Base-by-base conservation (phyloP, 1,284 basidiomycete genomes). In the Flammula alnicola region DNA sequence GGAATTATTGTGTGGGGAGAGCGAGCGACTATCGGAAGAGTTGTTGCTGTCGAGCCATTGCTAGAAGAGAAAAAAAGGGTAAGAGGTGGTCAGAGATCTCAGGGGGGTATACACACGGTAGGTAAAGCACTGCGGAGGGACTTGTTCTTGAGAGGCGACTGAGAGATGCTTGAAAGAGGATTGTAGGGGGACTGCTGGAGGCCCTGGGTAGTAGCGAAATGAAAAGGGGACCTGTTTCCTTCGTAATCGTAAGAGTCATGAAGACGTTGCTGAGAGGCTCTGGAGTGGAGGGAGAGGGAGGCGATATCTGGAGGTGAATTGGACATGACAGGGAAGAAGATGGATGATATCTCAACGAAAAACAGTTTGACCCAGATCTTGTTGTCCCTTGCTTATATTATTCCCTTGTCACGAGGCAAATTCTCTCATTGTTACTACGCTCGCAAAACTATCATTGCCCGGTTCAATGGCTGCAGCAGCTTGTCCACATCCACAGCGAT, bases 161-260 rank as follows among this genome's bases (percentile, higher is more conserved):
- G 81, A 56, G 68, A 77, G 58, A 85, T 75, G 54, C 73, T 74
- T 55, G 75, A 70, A 51, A 87, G 77, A 26, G 80, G 81, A 33
- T 76, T 81, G 73, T 85, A 88, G 61, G 76, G 77, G 41, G 81
- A 74, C 68, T 82, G 84, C 55, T 80, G 76, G 65, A 87, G 78
- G 66, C 79, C 79, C 56, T 82, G 80, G 46, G 84, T 81, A 12
- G 87, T 84, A 46, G 79, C 72, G 68, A 83, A 91, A 64, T 85
- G 85, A 71, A 84, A 88, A 59, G 75, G 83, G 56, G 72, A 69
- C 68, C 84, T 81, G 65, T 65, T 74, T 70, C 75, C 78, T 68
- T 89, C 86, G 72, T 84, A 88, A 77, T 91, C 89, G 73, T 90
- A 90, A 87, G 75, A 72, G 70, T 91, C 88, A 75, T 91, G 82